Evolutionary conservation across 192 early-diverging fungal genomes (phyloP).

Genomic region (Backusella sp.): DNA sequence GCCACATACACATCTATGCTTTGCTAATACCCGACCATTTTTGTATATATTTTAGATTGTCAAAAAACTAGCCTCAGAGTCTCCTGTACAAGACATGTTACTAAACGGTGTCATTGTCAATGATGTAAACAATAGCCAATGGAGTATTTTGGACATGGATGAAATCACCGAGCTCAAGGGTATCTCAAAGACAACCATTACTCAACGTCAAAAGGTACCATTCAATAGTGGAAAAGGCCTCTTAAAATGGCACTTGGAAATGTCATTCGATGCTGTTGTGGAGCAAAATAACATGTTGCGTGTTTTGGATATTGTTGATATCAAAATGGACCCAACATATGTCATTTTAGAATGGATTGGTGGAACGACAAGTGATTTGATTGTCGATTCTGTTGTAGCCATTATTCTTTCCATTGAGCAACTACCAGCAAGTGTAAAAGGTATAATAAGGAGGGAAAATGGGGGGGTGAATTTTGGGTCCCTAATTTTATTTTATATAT

Average conservation of each 20-base stretch:
- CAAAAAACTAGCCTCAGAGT: slow-evolving; percentile 73
- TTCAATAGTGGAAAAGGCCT: slow-evolving; percentile 74
- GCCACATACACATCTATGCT: background rate
- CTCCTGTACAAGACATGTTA: slow-evolving; percentile 64
- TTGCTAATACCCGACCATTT: background rate
- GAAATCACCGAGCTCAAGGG: slow-evolving; percentile 82
- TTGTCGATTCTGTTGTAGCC: slow-evolving; percentile 90
- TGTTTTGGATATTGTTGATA: slow-evolving; percentile 75
- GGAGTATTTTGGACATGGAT: slow-evolving; percentile 73
- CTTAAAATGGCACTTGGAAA: slow-evolving; percentile 87
- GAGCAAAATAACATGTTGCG: slow-evolving; percentile 43
- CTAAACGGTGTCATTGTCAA: slow-evolving; percentile 81
- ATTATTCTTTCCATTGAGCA: slow-evolving; percentile 82
- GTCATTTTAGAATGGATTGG: slow-evolving; percentile 90
- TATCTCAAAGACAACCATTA: slow-evolving; percentile 67
- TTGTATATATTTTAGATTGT: slow-evolving; percentile 58
- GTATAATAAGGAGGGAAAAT: background rate
- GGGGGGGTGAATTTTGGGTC: background rate
- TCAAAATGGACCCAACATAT: slow-evolving; percentile 64
- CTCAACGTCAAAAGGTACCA: slow-evolving; percentile 76
- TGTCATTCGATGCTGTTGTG: slow-evolving; percentile 83
- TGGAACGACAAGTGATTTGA: slow-evolving; percentile 89
- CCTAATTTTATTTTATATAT: background rate
- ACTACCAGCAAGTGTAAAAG: slow-evolving; percentile 87
- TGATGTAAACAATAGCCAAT: slow-evolving; percentile 92